phyloP scores from a whole-genome alignment of 2,329 filamentous ascomycete species.

The Juglanconis oblonga region DNA sequence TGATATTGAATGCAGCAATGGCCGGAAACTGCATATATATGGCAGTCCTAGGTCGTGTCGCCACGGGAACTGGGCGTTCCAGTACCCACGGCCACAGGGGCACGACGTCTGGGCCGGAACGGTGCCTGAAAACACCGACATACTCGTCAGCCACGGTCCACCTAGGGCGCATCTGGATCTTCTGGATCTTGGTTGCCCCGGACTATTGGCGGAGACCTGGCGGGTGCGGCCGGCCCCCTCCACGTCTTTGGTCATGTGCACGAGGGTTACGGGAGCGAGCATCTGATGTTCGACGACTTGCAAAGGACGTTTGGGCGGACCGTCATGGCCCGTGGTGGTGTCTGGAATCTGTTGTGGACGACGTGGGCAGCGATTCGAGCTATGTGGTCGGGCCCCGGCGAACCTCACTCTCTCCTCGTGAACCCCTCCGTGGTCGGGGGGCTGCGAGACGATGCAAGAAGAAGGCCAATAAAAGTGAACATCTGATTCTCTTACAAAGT shows the following conservation, averaged over 20 bases:
- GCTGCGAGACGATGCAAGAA: constrained; percentile 19
- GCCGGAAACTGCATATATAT: constrained; percentile 20
- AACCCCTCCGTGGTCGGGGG: constrained; percentile 21
- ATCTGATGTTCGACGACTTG: constrained; percentile 27
- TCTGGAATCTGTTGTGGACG: constrained; percentile 19
- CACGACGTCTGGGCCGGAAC: constrained; percentile 8
- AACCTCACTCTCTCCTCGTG: constrained; percentile 17
- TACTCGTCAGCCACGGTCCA: constrained; percentile 38
- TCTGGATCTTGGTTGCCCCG: constrained; percentile 28
- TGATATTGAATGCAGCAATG: constrained; percentile 17
- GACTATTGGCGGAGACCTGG: constrained; percentile 29
- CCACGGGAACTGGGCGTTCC: constrained; percentile 28
- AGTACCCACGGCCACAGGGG: constrained; percentile 23
- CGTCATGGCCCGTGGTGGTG: constrained; percentile 16
- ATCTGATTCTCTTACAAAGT: neutral
- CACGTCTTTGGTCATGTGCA: constrained; percentile 39
- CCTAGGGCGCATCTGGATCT: constrained; percentile 35
- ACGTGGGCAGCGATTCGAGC: constrained; percentile 3
- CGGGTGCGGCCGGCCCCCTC: constrained; percentile 29
- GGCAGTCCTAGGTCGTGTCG: constrained; percentile 20
- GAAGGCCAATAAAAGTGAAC: constrained; percentile 18
- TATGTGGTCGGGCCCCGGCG: neutral
- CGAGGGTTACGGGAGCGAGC: constrained; percentile 30
- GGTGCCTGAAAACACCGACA: constrained; percentile 25
- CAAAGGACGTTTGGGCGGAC: constrained; percentile 25